These are phyloP conservation scores for Aspergillus unguis DNA, from an alignment of 2,329 filamentous ascomycete species.

Conservation along the genomic window DNA sequence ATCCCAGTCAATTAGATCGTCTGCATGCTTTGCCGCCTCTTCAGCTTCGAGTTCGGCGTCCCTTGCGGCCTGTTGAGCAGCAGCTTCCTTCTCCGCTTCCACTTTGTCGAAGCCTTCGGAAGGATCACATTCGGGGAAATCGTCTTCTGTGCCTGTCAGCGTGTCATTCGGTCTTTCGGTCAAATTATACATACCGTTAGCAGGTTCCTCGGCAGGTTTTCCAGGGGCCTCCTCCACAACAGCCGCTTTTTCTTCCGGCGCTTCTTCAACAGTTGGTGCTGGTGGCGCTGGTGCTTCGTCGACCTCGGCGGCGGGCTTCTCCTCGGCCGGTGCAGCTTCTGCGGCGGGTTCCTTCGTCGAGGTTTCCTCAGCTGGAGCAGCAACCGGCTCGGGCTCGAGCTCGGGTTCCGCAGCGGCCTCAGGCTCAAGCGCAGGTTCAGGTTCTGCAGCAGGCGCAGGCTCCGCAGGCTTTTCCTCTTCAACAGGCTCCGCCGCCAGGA, in stretches of 20 bases:
- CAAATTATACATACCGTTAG: slow-evolving; percentile 24
- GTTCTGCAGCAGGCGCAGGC: slow-evolving; percentile 13
- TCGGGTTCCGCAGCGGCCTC: not conserved
- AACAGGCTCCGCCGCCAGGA: not conserved
- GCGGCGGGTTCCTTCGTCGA: slow-evolving; percentile 13
- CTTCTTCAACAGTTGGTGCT: not conserved
- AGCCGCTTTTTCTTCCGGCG: slow-evolving; percentile 2
- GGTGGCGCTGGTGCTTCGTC: slow-evolving; percentile 1
- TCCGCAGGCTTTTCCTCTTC: slow-evolving; percentile 1
- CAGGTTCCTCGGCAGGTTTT: slow-evolving; percentile 14
- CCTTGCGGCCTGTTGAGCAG: slow-evolving; percentile 31
- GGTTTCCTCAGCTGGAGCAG: not conserved
- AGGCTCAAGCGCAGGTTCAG: not conserved
- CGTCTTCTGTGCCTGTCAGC: slow-evolving; percentile 28
- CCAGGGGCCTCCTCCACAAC: not conserved
- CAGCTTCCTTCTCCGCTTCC: slow-evolving; percentile 34
- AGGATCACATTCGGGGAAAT: slow-evolving; percentile 33
- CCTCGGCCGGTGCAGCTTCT: slow-evolving; percentile 15
- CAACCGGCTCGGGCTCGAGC: not conserved
- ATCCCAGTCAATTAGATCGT: slow-evolving; percentile 11
- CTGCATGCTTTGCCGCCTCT: slow-evolving; percentile 14
- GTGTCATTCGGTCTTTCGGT: not conserved
- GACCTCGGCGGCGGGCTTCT: slow-evolving; percentile 12
- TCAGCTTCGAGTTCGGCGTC: slow-evolving; percentile 29
- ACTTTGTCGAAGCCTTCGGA: slow-evolving; percentile 29